Evolutionary conservation across 352 stramenopile genomes (phyloP).

Genomic region (Globisporangium nagaii): DNA sequence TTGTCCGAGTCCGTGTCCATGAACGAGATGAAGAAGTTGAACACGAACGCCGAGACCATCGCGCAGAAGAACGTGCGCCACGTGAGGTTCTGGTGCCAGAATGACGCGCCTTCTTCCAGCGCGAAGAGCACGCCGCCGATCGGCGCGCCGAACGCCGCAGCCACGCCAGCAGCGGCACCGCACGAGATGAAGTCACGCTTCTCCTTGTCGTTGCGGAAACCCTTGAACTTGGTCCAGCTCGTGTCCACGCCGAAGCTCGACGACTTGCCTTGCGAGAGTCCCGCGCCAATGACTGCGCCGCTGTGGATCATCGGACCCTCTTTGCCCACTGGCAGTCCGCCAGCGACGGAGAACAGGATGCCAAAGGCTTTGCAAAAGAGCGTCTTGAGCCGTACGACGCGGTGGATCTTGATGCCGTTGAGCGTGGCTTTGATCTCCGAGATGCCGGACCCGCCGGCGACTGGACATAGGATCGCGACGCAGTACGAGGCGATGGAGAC

Average conservation of each 20-base stretch:
- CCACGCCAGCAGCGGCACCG: slow-evolving; percentile 95
- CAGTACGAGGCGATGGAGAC: slow-evolving; percentile 86
- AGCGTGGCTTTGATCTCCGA: slow-evolving; percentile 98
- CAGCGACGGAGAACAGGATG: slow-evolving; percentile 80
- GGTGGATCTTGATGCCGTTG: slow-evolving; percentile 91
- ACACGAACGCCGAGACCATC: slow-evolving; percentile 87
- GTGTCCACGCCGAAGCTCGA: slow-evolving; percentile 86
- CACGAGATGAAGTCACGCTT: slow-evolving; percentile 98
- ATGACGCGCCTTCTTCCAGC: slow-evolving; percentile 97
- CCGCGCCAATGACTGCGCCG: slow-evolving; percentile 91
- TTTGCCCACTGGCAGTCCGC: slow-evolving; percentile 85
- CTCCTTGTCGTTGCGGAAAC: slow-evolving; percentile 93
- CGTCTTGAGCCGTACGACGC: slow-evolving; percentile 64
- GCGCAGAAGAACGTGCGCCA: slow-evolving; percentile 98
- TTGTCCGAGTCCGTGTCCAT: slow-evolving; percentile 42
- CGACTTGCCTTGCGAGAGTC: slow-evolving; percentile 93
- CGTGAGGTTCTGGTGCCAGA: slow-evolving; percentile 97
- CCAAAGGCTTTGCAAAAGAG: slow-evolving; percentile 88
- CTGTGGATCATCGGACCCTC: slow-evolving; percentile 92
- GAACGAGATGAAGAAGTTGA: slow-evolving; percentile 86
- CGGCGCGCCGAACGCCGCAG: slow-evolving; percentile 95
- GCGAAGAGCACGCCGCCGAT: slow-evolving; percentile 98
- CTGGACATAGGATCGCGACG: slow-evolving; percentile 93
- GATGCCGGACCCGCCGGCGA: slow-evolving; percentile 94
- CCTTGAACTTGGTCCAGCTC: slow-evolving; percentile 87